Conservation (phyloP, 352 stramenopile genomes). For the Pythium chondricola region DNA sequence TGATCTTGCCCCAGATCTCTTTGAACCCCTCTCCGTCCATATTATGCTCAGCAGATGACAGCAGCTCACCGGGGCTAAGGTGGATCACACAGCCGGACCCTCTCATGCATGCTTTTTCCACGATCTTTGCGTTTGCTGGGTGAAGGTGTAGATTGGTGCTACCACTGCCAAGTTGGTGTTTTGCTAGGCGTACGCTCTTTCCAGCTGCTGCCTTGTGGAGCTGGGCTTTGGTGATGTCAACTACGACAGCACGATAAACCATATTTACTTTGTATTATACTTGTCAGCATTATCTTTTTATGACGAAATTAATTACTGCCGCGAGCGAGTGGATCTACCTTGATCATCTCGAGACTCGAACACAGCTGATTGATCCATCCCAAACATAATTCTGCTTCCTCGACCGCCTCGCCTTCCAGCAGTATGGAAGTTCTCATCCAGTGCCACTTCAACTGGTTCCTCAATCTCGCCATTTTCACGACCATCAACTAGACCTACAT, state of each 20-base stretch:
- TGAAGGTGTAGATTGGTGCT: not conserved
- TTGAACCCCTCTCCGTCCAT: not conserved
- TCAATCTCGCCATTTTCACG: too few species aligned
- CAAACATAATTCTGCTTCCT: not conserved
- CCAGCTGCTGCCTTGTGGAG: not conserved
- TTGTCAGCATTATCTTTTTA: not conserved
- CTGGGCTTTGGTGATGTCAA: not conserved
- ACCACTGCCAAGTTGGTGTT: not conserved
- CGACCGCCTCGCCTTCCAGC: not conserved
- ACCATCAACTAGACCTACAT: too few species aligned
- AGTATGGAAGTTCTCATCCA: not conserved
- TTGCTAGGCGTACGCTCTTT: not conserved
- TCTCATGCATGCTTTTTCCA: not conserved
- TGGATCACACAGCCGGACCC: not conserved
- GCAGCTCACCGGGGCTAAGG: not conserved
- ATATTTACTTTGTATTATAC: not conserved
- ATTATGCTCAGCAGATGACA: not conserved
- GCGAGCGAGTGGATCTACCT: not conserved
- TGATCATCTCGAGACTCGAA: not conserved
- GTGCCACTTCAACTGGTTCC: not conserved
- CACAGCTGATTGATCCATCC: not conserved
- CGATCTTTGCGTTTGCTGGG: not conserved
- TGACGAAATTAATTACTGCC: not conserved
- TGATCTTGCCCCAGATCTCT: not conserved
- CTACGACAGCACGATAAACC: not conserved